Conservation (phyloP, 345 rosid species). For the Geranium brycei region DNA sequence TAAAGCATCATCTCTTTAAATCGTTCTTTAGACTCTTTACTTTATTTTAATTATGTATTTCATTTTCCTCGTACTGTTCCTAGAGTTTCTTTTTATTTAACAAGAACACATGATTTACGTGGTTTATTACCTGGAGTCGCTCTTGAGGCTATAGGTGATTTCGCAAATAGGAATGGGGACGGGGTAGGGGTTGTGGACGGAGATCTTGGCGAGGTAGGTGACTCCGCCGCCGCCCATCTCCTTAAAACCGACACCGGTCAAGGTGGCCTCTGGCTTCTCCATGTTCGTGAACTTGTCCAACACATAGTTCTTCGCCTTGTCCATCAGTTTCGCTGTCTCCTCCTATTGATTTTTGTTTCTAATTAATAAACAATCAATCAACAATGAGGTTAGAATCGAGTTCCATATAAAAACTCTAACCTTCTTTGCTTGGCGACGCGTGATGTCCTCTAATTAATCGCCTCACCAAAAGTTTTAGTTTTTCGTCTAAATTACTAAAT, state of each 20-base stretch:
- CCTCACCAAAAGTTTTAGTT: too few species aligned
- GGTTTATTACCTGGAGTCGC: slow-evolving; percentile 39
- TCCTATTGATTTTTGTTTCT: neutral
- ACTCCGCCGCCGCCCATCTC: slow-evolving; percentile 37
- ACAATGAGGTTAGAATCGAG: too few species aligned
- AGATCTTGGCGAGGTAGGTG: slow-evolving; percentile 55
- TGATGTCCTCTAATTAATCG: too few species aligned
- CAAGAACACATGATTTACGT: too few species aligned
- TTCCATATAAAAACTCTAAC: too few species aligned
- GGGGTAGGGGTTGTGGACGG: slow-evolving; percentile 60
- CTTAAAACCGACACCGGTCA: slow-evolving; percentile 50
- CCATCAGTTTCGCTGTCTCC: slow-evolving; percentile 24
- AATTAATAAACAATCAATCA: neutral
- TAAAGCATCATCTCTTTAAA: too few species aligned
- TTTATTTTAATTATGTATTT: too few species aligned
- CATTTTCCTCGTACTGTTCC: too few species aligned
- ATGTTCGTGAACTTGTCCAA: slow-evolving; percentile 55
- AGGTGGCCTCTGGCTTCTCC: slow-evolving; percentile 61
- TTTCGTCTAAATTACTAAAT: too few species aligned
- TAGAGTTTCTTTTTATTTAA: too few species aligned
- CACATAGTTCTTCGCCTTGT: slow-evolving; percentile 64
- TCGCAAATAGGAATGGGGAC: slow-evolving; percentile 68
- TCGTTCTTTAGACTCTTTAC: too few species aligned
- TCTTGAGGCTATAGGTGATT: slow-evolving; percentile 62
- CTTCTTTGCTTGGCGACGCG: too few species aligned